These are phyloP conservation scores for Aspergillus cejpii DNA, from an alignment of 2,329 filamentous ascomycete species.

Conservation along the genomic window DNA sequence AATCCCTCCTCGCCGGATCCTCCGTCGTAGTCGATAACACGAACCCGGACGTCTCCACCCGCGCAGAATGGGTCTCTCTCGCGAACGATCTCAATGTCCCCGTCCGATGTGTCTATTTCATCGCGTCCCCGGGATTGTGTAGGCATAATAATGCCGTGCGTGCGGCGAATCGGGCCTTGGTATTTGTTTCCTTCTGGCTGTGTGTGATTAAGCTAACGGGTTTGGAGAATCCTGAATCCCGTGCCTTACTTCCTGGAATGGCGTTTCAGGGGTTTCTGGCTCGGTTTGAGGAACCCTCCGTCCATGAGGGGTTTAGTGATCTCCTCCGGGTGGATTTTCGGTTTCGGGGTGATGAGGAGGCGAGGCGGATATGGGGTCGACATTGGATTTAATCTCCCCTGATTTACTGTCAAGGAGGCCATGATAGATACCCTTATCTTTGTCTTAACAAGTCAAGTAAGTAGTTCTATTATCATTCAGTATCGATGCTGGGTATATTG, in stretches of 20 bases:
- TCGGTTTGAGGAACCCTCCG: slow-evolving; percentile 64
- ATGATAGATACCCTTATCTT: neutral
- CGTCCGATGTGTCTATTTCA: slow-evolving; percentile 81
- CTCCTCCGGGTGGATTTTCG: slow-evolving; percentile 67
- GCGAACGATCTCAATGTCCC: slow-evolving; percentile 64
- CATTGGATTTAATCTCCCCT: slow-evolving; percentile 68
- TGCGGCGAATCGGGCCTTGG: slow-evolving; percentile 50
- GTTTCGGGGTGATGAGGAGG: slow-evolving; percentile 63
- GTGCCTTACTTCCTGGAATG: slow-evolving; percentile 64
- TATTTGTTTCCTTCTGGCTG: slow-evolving; percentile 23
- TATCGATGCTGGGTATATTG: slow-evolving; percentile 8
- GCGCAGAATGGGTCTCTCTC: slow-evolving; percentile 70
- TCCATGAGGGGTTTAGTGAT: slow-evolving; percentile 76
- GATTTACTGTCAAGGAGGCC: slow-evolving; percentile 37
- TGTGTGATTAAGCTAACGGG: neutral
- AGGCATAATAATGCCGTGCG: slow-evolving; percentile 86
- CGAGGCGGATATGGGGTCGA: slow-evolving; percentile 64
- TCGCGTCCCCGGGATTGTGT: slow-evolving; percentile 60
- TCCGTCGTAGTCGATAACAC: slow-evolving; percentile 87
- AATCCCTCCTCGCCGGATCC: slow-evolving; percentile 56
- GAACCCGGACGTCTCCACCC: slow-evolving; percentile 74
- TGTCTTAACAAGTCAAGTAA: no score
- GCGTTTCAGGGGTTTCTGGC: slow-evolving; percentile 72
- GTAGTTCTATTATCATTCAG: slow-evolving; percentile 4
- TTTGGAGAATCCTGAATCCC: slow-evolving; percentile 66